Conservation (phyloP, 2,329 filamentous ascomycete species). For the Cercospora brassicicola region DNA sequence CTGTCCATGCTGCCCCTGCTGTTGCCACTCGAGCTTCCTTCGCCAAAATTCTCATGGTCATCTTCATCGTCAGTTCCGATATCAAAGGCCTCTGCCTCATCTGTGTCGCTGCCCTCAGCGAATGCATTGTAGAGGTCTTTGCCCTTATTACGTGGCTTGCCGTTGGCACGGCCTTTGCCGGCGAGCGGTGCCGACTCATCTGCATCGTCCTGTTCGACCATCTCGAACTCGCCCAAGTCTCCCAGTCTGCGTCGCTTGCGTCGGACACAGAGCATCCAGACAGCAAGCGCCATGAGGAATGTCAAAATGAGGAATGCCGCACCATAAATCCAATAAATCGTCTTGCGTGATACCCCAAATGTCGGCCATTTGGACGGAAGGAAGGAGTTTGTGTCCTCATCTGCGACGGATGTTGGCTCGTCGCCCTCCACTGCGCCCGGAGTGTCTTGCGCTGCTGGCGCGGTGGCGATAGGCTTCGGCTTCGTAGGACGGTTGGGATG, state of each 20-base stretch:
- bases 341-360: conserved; percentile 82
- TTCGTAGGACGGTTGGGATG: conserved; percentile 58
- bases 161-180: conserved; percentile 34
- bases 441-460: conserved; percentile 42
- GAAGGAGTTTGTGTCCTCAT: conserved; percentile 54
- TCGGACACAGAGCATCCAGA: conserved; percentile 77
- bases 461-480: conserved; percentile 39
- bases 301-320: conserved; percentile 77
- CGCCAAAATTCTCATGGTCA: conserved; percentile 25
- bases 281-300: conserved; percentile 74
- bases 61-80: conserved; percentile 29
- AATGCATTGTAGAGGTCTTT: conserved; percentile 97
- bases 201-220: conserved; percentile 77
- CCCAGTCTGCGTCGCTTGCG: conserved; percentile 63
- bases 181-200: conserved; percentile 51
- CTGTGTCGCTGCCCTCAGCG: conserved; percentile 79
- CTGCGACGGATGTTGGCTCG: conserved; percentile 34
- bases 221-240: conserved; percentile 91
- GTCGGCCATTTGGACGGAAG: conserved; percentile 86
- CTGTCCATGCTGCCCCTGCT: conserved; percentile 7
- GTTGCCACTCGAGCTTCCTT: conserved; percentile 20
- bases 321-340: conserved; percentile 92
- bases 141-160: conserved; percentile 60
- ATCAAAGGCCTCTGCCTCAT: conserved; percentile 51
- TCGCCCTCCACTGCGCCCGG: conserved; percentile 33